Base-by-base conservation (phyloP, 331 rosid species). In the Malus hybrid region DNA sequence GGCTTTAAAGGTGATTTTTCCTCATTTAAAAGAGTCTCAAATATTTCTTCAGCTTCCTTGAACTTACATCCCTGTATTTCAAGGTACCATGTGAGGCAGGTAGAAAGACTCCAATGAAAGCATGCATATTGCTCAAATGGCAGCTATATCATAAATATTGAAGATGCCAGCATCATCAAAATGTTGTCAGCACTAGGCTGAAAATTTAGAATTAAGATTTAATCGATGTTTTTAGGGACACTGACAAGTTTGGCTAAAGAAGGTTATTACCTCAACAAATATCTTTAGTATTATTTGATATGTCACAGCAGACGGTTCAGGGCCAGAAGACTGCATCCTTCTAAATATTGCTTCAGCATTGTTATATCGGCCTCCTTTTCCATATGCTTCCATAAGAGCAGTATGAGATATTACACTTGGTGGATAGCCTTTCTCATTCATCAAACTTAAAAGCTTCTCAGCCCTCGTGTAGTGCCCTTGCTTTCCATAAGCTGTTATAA, bases 351-450 rank as follows among this genome's bases (percentile, higher is more conserved):
- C 96, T 85, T 94, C 97, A 7, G 97, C 96, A 66, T 90, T 90
- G 69, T 81, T 90, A 80, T 81, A 90, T 72, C 78, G 83, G 26
- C 93, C 82, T 63, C 96, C 96, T 84, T 63, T 92, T 76, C 97
- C 97, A 84, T 94, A 94, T 52, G 99, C 97, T 88, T 92, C 97
- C 97, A 94, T 82, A n/a, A 94, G 96, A 79, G 99, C 93, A 77
- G 97, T 94, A 63, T 92, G 97, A 50, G 97, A 85, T 61, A 92
- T 84, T 14, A 92, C 96, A 86, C 83, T 92, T 42, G 93, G 87
- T 42, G 85, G 68, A 73, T 83, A 82, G 26, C 97, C 97, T 60
- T 85, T 94, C 80, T 90, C 83, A 81, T 87, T 94, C 86, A 94
- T 83, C 83, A 90, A 72, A 73, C 82, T 83, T 20, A 91, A 80